phyloP scores from a whole-genome alignment of 176 grass and related monocot genomes.

The Eragrostis curvula region DNA sequence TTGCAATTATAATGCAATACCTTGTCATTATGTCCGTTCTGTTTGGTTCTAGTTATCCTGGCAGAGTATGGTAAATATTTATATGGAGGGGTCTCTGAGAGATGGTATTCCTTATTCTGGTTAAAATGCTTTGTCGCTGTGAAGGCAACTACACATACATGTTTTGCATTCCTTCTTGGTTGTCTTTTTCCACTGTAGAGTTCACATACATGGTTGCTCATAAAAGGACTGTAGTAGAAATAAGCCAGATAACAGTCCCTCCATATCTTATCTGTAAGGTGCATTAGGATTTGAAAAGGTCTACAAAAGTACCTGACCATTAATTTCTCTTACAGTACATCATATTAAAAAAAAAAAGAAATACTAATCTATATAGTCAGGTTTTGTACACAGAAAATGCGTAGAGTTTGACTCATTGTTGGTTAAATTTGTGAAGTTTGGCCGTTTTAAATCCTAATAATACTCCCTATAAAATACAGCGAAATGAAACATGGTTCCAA shows the following conservation, averaged over 20 bases:
- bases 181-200: not conserved
- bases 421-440: not conserved
- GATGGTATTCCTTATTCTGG: slow-evolving; percentile 13
- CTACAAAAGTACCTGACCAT: not conserved
- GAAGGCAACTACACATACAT: not conserved
- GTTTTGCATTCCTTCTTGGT: slow-evolving; percentile 2
- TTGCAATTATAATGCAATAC: slow-evolving; percentile 4
- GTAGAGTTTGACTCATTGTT: not conserved
- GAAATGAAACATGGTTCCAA: not conserved
- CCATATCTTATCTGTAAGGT: not conserved
- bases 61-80: not conserved
- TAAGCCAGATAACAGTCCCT: not conserved
- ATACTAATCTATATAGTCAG: not conserved
- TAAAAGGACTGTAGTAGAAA: not conserved
- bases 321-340: not conserved
- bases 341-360: not conserved
- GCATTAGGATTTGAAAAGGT: not conserved
- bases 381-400: not conserved
- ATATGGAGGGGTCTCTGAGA: not conserved
- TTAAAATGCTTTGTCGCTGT: not conserved
- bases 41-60: not conserved
- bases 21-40: slow-evolving; percentile 2
- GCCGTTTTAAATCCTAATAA: not conserved
- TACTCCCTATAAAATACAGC: not conserved
- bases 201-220: not conserved